These are phyloP conservation scores for Parafenestella ontariensis DNA, from an alignment of 2,329 filamentous ascomycete genomes.

Conservation along the genomic window DNA sequence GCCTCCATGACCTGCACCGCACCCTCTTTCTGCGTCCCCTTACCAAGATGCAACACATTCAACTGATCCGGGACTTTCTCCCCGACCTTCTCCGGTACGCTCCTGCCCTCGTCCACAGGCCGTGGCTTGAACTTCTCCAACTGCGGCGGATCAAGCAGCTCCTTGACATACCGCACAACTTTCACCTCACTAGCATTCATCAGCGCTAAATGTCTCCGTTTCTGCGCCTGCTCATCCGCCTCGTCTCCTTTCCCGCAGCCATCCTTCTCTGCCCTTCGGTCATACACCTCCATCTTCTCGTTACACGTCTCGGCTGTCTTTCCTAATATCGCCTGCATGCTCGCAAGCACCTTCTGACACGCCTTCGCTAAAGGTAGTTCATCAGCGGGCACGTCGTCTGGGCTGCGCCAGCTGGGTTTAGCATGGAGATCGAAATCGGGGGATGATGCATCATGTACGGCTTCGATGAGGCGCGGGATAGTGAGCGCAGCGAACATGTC, in stretches of 20 bases:
- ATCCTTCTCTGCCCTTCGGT: slow-evolving; percentile 56
- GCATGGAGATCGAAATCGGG: slow-evolving; percentile 54
- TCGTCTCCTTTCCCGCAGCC: slow-evolving; percentile 53
- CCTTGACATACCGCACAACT: slow-evolving; percentile 76
- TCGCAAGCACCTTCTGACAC: slow-evolving; percentile 84
- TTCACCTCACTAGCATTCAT: slow-evolving; percentile 90
- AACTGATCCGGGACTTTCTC: slow-evolving; percentile 25
- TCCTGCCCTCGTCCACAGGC: slow-evolving; percentile 34
- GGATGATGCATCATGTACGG: slow-evolving; percentile 61
- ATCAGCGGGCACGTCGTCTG: slow-evolving; percentile 70
- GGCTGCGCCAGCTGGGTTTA: slow-evolving; percentile 75
- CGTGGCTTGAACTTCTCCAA: slow-evolving; percentile 66
- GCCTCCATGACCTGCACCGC: slow-evolving; percentile 21
- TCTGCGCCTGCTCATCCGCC: slow-evolving; percentile 57
- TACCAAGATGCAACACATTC: slow-evolving; percentile 31
- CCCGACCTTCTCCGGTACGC: slow-evolving; percentile 18
- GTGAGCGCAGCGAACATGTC: slow-evolving; percentile 98
- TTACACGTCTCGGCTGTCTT: slow-evolving; percentile 72
- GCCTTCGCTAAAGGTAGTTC: slow-evolving; percentile 85
- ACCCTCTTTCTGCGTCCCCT: slow-evolving; percentile 19
- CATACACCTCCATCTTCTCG: slow-evolving; percentile 62
- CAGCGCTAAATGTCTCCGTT: slow-evolving; percentile 69
- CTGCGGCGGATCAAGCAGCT: slow-evolving; percentile 72
- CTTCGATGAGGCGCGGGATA: slow-evolving; percentile 86
- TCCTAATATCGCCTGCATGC: slow-evolving; percentile 85